A percentile compares a stretch with the other conserved stretches of the same genome.
Conservation (phyloP, 192 early-diverging fungal species). For the Mycoemilia scoparia region DNA sequence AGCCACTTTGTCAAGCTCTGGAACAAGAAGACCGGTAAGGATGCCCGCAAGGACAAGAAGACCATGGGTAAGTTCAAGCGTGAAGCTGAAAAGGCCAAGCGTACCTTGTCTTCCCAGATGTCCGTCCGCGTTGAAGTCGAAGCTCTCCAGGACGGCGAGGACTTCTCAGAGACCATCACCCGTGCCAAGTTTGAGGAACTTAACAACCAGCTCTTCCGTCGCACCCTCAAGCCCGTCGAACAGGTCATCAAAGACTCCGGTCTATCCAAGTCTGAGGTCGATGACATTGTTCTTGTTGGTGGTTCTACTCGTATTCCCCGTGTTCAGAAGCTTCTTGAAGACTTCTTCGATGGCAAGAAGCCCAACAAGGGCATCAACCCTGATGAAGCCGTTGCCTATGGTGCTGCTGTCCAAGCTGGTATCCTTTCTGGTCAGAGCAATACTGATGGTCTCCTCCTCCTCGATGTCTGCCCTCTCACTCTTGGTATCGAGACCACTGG, state of each 20-base stretch:
- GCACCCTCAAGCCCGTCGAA: conserved; percentile 86
- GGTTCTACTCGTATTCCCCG: conserved; percentile 98
- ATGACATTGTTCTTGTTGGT: conserved; percentile 95
- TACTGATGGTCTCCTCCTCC: conserved; percentile 48
- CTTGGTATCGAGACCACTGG: conserved; percentile 97
- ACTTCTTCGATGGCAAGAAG: conserved; percentile 94
- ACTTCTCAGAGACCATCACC: conserved; percentile 86
- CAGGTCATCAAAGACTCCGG: conserved; percentile 81
- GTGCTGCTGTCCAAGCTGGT: conserved; percentile 92
- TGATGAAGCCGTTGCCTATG: conserved; percentile 96
- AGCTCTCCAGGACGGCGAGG: conserved; percentile 65
- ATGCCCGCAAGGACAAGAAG: conserved; percentile 66
- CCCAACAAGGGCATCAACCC: conserved; percentile 93
- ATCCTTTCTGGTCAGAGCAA: conserved; percentile 59
- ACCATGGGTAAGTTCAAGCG: conserved; percentile 87
- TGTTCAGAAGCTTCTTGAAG: conserved; percentile 80
- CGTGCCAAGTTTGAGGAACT: conserved; percentile 96
- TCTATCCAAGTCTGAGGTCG: conserved; percentile 64
- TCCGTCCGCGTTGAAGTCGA: conserved; percentile 86
- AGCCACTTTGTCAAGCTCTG: conserved; percentile 82
- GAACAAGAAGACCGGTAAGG: conserved; percentile 81
- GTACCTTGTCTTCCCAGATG: conserved; percentile 82
- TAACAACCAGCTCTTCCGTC: conserved; percentile 82
- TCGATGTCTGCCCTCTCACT: conserved; percentile 92
- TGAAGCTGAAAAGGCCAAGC: conserved; percentile 96